Base-by-base conservation (phyloP, 805 yeast genomes). In the Wickerhamiella brachini region DNA sequence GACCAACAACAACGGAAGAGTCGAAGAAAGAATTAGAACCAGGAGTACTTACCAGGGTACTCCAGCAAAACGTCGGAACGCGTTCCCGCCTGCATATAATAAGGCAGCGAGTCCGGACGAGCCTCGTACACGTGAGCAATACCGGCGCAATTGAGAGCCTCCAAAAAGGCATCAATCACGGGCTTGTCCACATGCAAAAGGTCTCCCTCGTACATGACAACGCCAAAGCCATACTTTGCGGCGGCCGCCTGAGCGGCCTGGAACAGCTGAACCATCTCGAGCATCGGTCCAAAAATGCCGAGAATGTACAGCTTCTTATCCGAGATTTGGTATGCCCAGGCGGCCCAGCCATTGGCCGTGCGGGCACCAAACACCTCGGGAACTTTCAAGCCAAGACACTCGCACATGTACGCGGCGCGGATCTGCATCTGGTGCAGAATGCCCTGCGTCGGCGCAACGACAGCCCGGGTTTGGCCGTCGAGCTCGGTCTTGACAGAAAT, bases 291-390 rank as follows among this genome's bases (percentile, higher is more conserved):
- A 23, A 47, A 48, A n/a, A 53, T 53, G 21, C 47, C 56, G 12
- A 53, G 49, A 24, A 53, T 49, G 24, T 51, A 51, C 13, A 53
- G 44, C 47, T 13, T 45, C 26, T 37, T 13, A 43, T 53, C 56
- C n/a, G 48, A 34, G 50, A 53, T 49, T 45, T 43, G 49, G 31
- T 53, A 53, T 23, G 46, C 44, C 56, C 56, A 53, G 20, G 54
- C 56, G 2, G 51, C 47, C 52, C 54, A 51, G n/a, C 56, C 56
- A 29, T 53, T 53, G n/a, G 51, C 47, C 20, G 56, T 53, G 17
- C 51, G 49, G 8, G 54, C 56, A 23, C 56, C 56, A 21, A 51
- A 51, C n/a, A 49, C 31, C 22, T 29, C 37, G 4, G 56, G 56
- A 26, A 20, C 34, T 7, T 26, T 20, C n/a, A 46, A 18, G 12